Base-by-base conservation (phyloP, 2,329 filamentous ascomycete species). In the Cordyceps fumosorosea region DNA sequence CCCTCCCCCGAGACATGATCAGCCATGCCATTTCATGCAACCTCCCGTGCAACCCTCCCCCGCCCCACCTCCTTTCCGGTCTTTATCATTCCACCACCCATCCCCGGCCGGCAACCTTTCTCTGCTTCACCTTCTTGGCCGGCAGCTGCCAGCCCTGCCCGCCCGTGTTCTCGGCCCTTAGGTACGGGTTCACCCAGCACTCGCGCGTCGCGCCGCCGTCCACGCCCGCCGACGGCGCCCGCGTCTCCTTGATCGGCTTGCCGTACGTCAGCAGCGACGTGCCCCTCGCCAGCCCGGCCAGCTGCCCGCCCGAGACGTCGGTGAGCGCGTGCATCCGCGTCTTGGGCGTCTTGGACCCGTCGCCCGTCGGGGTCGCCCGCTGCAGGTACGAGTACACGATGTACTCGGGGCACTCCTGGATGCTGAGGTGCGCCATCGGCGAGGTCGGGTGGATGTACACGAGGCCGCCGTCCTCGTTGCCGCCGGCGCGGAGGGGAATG, bases 371-470 rank as follows among this genome's bases (percentile, higher is more conserved):
- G 0, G 82, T 78, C 3, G 85, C 79, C 62, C 87, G 86, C 72
- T 96, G 93, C 3, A 99, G 84, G 70, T 93, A 88, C 16, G 87
- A 87, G 77, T 97, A 99, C 20, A 96, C 81, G 63, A 98, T 82
- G 71, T 93, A 98, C 64, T 90, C 84, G 0, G 95, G 95, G 67
- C 95, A 90, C 74, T 93, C 89, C 62, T 84, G 83, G 0, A 82
- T 76, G 65, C 85, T 84, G 65, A 88, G 72, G 73, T 89, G 82
- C 45, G 93, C 85, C 10, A 99, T 83, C 3, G 91, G 81, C 1
- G 92, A 96, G 0, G 89, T 85, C 0, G 95, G 92, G 72, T 98
- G 95, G 51, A 98, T 84, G 71, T 90, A 98, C 2, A 97, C 91
- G 37, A 88, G 86, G 61, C 83, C 82, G 61, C 83, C 82, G 59